Evolutionary conservation across 305 asterid species (phyloP).

Genomic region (Fraxinus albicans): DNA sequence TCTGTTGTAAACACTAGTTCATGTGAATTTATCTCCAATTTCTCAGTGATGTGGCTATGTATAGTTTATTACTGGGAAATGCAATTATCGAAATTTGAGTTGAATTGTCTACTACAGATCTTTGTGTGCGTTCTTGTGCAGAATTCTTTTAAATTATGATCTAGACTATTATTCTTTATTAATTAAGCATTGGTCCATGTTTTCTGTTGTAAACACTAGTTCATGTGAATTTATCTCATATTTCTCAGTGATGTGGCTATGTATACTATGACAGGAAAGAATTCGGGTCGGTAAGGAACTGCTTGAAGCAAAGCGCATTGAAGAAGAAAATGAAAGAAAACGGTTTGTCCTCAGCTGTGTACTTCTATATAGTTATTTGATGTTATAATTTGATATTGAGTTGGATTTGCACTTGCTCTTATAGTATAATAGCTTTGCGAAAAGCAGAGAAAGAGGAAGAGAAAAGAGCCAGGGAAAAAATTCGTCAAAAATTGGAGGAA

Average conservation of each 20-base stretch:
- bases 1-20: slow-evolving; percentile 11
- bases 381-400: slow-evolving; percentile 8
- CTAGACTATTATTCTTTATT: not conserved
- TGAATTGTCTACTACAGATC: not conserved
- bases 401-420: slow-evolving; percentile 22
- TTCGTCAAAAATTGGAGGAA: slow-evolving; percentile 94
- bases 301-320: slow-evolving; percentile 94
- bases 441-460: slow-evolving; percentile 99
- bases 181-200: not conserved
- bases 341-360: slow-evolving; percentile 54
- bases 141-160: not conserved
- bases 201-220: slow-evolving; percentile 14
- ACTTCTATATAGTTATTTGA: not conserved
- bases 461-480: slow-evolving; percentile 17
- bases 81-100: not conserved
- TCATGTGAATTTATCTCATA: slow-evolving; percentile 12
- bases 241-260: slow-evolving; percentile 20
- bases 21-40: slow-evolving; percentile 10
- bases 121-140: not conserved
- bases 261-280: slow-evolving; percentile 68
- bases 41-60: slow-evolving; percentile 20
- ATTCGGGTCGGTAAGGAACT: slow-evolving; percentile 81
- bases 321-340: slow-evolving; percentile 97
- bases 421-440: slow-evolving; percentile 73
- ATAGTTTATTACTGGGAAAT: not conserved